Evolutionary conservation across 371 early-diverging fungal species (phyloP).

Genomic region (Choanephora cucurbitarum): DNA sequence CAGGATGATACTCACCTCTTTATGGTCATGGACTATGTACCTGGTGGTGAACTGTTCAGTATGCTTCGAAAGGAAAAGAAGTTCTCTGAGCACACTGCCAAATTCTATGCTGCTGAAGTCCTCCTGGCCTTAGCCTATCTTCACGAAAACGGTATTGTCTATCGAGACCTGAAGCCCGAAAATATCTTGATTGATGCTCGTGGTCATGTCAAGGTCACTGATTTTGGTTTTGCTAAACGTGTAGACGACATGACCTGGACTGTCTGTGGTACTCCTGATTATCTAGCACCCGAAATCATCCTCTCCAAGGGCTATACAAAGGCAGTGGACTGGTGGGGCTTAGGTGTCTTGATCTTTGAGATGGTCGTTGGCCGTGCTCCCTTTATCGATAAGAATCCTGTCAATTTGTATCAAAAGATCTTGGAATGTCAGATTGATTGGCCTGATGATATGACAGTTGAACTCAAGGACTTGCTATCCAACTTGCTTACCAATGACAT

Average conservation of each 20-base stretch:
- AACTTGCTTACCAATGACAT: slow-evolving; percentile 85
- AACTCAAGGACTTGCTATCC: slow-evolving; percentile 88
- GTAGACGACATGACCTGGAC: slow-evolving; percentile 94
- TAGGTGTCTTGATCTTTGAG: slow-evolving; percentile 97
- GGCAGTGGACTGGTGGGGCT: slow-evolving; percentile 98
- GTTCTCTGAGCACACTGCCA: slow-evolving; percentile 86
- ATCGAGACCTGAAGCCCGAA: slow-evolving; percentile 95
- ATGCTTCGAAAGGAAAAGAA: slow-evolving; percentile 71
- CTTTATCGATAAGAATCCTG: slow-evolving; percentile 93
- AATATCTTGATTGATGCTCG: slow-evolving; percentile 84
- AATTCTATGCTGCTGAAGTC: slow-evolving; percentile 82
- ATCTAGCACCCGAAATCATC: slow-evolving; percentile 97
- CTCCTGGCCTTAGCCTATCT: slow-evolving; percentile 89
- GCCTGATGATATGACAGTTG: slow-evolving; percentile 86
- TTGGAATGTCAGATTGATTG: slow-evolving; percentile 68
- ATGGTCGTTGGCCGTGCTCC: slow-evolving; percentile 87
- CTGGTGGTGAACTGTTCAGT: slow-evolving; percentile 94
- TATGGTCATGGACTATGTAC: slow-evolving; percentile 95
- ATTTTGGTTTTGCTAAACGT: slow-evolving; percentile 98
- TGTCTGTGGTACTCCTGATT: slow-evolving; percentile 98
- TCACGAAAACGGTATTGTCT: slow-evolving; percentile 93
- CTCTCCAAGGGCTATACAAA: slow-evolving; percentile 94
- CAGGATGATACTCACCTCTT: slow-evolving; percentile 89
- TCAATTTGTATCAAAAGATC: slow-evolving; percentile 82
- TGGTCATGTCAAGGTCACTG: slow-evolving; percentile 98